Percentiles rank a stretch among this genome's conserved stretches.
These are phyloP conservation scores for Leucogyrophana mollusca DNA, from an alignment of 768 basidiomycete species.

Conservation along the genomic window DNA sequence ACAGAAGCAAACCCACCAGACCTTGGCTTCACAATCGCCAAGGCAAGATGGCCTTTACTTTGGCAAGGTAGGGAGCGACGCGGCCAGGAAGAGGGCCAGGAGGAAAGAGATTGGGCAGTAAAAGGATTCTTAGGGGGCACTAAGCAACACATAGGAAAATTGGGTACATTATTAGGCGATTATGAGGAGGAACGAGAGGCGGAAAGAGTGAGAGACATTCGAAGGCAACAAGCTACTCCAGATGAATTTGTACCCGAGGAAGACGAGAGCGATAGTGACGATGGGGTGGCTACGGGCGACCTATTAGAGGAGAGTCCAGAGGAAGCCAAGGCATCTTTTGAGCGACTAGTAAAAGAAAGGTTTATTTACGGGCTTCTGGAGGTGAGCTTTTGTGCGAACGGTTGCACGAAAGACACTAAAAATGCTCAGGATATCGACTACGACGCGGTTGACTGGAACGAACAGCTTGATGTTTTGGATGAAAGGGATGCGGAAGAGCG, in stretches of 20 bases:
- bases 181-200: slow-evolving; percentile 81
- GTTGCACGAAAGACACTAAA: background rate
- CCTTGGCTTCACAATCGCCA: slow-evolving; percentile 52
- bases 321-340: slow-evolving; percentile 51
- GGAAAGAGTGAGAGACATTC: slow-evolving; percentile 50
- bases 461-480: slow-evolving; percentile 57
- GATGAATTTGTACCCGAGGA: slow-evolving; percentile 58
- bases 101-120: slow-evolving; percentile 71
- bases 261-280: slow-evolving; percentile 66
- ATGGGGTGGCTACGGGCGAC: too few relatives aligned
- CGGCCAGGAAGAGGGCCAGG: slow-evolving; percentile 52
- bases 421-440: slow-evolving; percentile 61
- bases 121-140: slow-evolving; percentile 57
- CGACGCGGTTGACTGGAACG: slow-evolving; percentile 73
- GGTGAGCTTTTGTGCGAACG: slow-evolving; percentile 44
- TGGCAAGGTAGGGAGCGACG: slow-evolving; percentile 58
- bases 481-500: slow-evolving; percentile 64
- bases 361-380: slow-evolving; percentile 78
- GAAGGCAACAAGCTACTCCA: slow-evolving; percentile 36
- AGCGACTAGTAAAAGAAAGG: slow-evolving; percentile 59
- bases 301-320: slow-evolving; percentile 47
- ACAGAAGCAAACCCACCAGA: slow-evolving; percentile 52
- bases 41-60: slow-evolving; percentile 60
- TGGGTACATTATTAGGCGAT: slow-evolving; percentile 61
- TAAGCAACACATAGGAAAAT: slow-evolving; percentile 63